Conservation (phyloP, 768 basidiomycete species). For the Pleurotus platypus region DNA sequence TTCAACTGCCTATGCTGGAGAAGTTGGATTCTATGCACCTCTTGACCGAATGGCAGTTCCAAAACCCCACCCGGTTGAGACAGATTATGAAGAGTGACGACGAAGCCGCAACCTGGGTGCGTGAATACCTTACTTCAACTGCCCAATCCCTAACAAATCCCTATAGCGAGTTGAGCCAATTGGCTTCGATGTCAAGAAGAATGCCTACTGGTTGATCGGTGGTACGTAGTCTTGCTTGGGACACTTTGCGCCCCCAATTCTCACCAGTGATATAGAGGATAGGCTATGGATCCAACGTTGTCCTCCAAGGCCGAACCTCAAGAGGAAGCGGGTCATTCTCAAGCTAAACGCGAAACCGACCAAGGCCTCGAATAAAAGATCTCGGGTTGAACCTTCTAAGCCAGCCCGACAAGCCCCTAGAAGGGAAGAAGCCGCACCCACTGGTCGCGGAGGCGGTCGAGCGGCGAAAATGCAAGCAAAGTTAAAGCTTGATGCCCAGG, state of each 20-base stretch:
- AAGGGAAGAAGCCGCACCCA: slow-evolving; percentile 7
- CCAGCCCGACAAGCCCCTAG: slow-evolving; percentile 10
- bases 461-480: slow-evolving; percentile 75
- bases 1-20: slow-evolving; percentile 61
- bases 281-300: slow-evolving; percentile 86
- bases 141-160: not conserved
- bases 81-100: slow-evolving; percentile 77
- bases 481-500: slow-evolving; percentile 62
- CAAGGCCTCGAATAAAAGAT: slow-evolving; percentile 18
- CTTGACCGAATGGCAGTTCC: slow-evolving; percentile 84
- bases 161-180: slow-evolving; percentile 78
- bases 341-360: slow-evolving; percentile 10
- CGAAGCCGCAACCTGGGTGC: slow-evolving; percentile 64
- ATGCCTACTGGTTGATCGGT: slow-evolving; percentile 86
- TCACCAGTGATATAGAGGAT: slow-evolving; percentile 45
- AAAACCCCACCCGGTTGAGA: slow-evolving; percentile 67
- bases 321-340: slow-evolving; percentile 30
- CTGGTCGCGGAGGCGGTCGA: slow-evolving; percentile 35
- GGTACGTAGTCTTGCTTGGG: slow-evolving; percentile 35
- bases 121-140: slow-evolving; percentile 20
- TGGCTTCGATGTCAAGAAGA: slow-evolving; percentile 74
- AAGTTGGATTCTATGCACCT: slow-evolving; percentile 76
- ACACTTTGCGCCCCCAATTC: slow-evolving; percentile 3
- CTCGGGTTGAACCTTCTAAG: slow-evolving; percentile 14
- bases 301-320: slow-evolving; percentile 42